Conservation (phyloP, 805 yeast genomes). For the Starmera dryadoides region DNA sequence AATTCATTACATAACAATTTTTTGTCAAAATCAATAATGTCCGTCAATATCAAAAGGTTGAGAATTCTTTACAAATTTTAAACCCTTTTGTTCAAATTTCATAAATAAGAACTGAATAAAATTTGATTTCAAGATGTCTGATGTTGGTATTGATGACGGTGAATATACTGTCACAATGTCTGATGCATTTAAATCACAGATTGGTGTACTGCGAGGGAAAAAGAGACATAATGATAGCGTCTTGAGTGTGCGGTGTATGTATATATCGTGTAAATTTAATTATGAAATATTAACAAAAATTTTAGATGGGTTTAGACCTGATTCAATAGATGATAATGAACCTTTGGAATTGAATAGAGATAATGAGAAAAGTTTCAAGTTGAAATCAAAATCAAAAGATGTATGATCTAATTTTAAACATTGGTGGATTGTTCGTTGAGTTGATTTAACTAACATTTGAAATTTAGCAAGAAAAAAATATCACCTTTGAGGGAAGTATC, state of each 20-base stretch:
- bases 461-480: constrained; percentile 2
- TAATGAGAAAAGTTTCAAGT: constrained; percentile 3
- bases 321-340: constrained; percentile 7
- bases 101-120: too few species aligned
- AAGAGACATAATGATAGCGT: constrained; percentile 11
- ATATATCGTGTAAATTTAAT: neutral
- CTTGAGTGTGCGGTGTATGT: constrained; percentile 17
- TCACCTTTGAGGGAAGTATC: constrained; percentile 11
- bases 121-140: neutral
- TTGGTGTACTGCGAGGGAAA: neutral
- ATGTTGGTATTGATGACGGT: neutral
- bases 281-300: neutral
- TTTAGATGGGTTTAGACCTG: constrained; percentile 11
- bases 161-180: neutral
- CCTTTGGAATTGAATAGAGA: constrained; percentile 7
- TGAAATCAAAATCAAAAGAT: constrained; percentile 10
- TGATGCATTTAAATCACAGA: neutral
- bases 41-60: too few species aligned
- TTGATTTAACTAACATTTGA: neutral
- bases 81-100: too few species aligned
- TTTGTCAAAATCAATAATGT: too few species aligned
- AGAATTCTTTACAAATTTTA: too few species aligned
- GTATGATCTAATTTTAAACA: constrained; percentile 1
- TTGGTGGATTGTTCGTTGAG: neutral
- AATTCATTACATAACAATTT: too few species aligned